Percentiles rank a stretch among this genome's conserved stretches.
Conservation (phyloP, 352 stramenopile species). For the Globisporangium paroecandrum region DNA sequence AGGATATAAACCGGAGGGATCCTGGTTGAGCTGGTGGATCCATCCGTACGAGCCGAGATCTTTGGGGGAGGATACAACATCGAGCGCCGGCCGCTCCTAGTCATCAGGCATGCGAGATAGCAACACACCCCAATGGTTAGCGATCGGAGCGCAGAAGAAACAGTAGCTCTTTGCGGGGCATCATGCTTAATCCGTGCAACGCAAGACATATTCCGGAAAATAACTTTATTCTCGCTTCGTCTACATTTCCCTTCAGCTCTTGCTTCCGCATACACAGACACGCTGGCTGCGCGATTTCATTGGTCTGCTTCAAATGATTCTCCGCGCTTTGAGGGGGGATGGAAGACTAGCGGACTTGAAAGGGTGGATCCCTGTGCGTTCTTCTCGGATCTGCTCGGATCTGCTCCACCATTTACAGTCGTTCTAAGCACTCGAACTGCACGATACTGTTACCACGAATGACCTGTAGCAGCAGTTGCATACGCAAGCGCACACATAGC, state of each 20-base stretch:
- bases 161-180: too few species aligned
- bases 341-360: not conserved
- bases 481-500: not conserved
- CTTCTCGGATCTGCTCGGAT: not conserved
- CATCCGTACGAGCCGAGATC: too few species aligned
- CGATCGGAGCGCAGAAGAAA: too few species aligned
- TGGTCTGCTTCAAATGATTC: not conserved
- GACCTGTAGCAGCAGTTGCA: conserved; percentile 34
- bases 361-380: not conserved
- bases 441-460: conserved; percentile 90
- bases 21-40: too few species aligned
- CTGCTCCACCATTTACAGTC: conserved; percentile 38
- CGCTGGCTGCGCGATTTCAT: not conserved
- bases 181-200: not conserved
- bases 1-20: too few species aligned
- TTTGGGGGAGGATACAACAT: too few species aligned
- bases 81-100: too few species aligned
- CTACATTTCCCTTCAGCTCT: too few species aligned
- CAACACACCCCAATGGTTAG: too few species aligned
- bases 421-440: conserved; percentile 87
- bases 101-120: too few species aligned
- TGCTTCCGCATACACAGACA: not conserved
- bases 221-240: conserved; percentile 6
- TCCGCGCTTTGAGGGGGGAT: not conserved
- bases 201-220: conserved; percentile 6